Evolutionary conservation across 2,329 filamentous ascomycete genomes (phyloP).

Genomic region (Verticillium klebahnii): DNA sequence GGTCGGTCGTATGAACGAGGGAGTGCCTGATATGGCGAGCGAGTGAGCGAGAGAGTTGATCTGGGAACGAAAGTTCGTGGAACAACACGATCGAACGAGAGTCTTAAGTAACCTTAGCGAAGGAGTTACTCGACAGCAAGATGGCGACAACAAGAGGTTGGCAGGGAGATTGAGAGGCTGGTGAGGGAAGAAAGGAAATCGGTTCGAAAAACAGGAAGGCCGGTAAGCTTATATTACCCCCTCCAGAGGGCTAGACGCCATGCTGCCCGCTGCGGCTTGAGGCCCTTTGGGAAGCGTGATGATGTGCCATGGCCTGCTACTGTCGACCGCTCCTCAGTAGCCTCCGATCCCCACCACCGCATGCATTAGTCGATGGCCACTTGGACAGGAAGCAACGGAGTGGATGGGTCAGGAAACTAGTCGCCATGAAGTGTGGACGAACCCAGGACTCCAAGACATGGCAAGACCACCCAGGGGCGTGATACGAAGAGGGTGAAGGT

Average conservation of each 20-base stretch:
- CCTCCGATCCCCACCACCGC: slow-evolving; percentile 7
- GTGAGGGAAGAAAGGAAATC: slow-evolving; percentile 2
- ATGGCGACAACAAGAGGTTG: slow-evolving; percentile 9
- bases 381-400: slow-evolving; percentile 5
- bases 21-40: background rate
- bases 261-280: background rate
- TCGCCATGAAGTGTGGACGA: background rate
- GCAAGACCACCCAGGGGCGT: slow-evolving; percentile 9
- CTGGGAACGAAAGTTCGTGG: slow-evolving; percentile 4
- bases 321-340: background rate
- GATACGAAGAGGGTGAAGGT: slow-evolving; percentile 8
- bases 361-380: slow-evolving; percentile 10
- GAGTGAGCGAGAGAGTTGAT: slow-evolving; percentile 5
- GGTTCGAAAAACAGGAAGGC: slow-evolving; percentile 6
- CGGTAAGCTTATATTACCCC: slow-evolving; percentile 11
- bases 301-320: slow-evolving; percentile 12
- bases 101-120: slow-evolving; percentile 16
- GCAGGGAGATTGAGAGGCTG: slow-evolving; percentile 9
- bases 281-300: background rate
- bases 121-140: slow-evolving; percentile 10
- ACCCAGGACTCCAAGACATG: background rate
- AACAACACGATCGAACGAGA: slow-evolving; percentile 9
- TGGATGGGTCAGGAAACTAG: background rate
- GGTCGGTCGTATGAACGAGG: background rate
- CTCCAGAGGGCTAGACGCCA: background rate